Conservation (phyloP, 116 monocot genomes). For the Iris pallida region DNA sequence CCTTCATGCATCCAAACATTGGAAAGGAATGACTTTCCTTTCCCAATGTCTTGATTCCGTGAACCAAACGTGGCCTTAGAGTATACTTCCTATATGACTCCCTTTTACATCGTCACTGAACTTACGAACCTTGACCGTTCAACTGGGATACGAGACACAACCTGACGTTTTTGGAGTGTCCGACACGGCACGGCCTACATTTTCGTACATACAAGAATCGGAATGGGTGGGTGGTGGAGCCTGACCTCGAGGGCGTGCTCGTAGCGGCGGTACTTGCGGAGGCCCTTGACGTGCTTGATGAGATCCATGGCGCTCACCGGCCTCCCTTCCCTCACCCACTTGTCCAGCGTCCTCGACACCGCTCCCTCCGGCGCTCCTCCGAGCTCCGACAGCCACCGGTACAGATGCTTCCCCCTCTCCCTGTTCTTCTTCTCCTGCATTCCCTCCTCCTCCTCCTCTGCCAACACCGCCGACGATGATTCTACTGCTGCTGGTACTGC, state of each 20-base stretch:
- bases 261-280: constrained; percentile 5
- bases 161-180: too few species aligned
- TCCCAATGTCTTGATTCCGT: too few species aligned
- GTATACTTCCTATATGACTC: too few species aligned
- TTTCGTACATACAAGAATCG: background rate
- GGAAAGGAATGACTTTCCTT: too few species aligned
- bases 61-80: too few species aligned
- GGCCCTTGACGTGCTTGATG: constrained; percentile 6
- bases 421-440: too few species aligned
- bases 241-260: constrained; percentile 17
- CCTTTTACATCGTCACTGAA: too few species aligned
- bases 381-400: background rate
- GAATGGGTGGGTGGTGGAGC: background rate
- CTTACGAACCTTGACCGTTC: too few species aligned
- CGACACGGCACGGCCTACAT: too few species aligned
- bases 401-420: background rate
- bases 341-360: background rate
- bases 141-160: too few species aligned
- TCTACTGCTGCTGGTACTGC: too few species aligned
- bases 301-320: background rate
- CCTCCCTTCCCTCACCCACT: constrained; percentile 2
- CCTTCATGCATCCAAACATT: too few species aligned
- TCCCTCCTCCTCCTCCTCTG: background rate
- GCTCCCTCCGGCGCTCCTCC: background rate
- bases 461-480: background rate